These are phyloP conservation scores for Kodamaea neixiangensis DNA, from an alignment of 805 yeast genomes.

Conservation along the genomic window DNA sequence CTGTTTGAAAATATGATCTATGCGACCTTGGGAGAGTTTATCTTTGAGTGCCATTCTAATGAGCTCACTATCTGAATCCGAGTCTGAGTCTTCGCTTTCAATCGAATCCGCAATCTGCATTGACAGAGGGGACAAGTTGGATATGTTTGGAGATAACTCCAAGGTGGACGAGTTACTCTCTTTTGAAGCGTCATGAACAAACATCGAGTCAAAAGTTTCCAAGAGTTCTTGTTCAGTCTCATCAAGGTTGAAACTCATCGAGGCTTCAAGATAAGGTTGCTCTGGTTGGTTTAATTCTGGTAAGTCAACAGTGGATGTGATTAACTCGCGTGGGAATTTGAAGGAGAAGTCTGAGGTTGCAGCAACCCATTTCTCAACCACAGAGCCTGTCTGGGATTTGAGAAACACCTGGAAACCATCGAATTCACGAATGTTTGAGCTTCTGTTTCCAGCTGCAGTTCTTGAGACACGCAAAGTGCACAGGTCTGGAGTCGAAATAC, in stretches of 20 bases:
- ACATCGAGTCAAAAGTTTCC: neutral
- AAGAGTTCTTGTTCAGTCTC: neutral
- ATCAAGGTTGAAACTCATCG: neutral
- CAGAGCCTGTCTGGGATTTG: slow-evolving; percentile 29
- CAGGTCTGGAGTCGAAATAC: slow-evolving; percentile 21
- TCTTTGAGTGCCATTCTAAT: neutral
- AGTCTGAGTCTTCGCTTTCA: neutral
- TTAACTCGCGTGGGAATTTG: slow-evolving; percentile 34
- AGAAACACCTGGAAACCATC: slow-evolving; percentile 20
- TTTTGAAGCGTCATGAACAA: neutral
- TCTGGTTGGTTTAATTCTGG: slow-evolving; percentile 2
- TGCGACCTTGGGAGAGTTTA: slow-evolving; percentile 1
- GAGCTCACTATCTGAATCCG: neutral
- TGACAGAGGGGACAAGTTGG: neutral
- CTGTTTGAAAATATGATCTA: neutral
- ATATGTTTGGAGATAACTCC: slow-evolving; percentile 3
- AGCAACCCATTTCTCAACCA: slow-evolving; percentile 47
- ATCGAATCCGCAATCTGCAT: neutral
- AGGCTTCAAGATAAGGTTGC: neutral
- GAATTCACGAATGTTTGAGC: neutral
- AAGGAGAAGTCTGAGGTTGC: slow-evolving; percentile 37
- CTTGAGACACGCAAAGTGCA: slow-evolving; percentile 24
- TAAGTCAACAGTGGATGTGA: slow-evolving; percentile 26
- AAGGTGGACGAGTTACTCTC: neutral
- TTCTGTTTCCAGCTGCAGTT: slow-evolving; percentile 5